Conservation (phyloP, 2,329 filamentous ascomycete species). For the Fusarium oligoseptatum region DNA sequence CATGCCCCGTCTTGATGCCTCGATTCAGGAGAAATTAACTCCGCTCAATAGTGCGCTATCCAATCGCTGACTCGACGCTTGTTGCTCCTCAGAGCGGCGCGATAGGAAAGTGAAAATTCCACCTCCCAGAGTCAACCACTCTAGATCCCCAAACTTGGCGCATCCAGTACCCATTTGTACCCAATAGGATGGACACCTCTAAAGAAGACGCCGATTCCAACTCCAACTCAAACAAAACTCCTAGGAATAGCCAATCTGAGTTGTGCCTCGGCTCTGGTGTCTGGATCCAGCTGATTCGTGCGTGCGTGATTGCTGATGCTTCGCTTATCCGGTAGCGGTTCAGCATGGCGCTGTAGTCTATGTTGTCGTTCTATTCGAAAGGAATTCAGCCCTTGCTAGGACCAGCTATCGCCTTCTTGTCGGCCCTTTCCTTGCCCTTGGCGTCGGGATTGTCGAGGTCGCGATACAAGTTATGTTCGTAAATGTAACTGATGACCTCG, state of each 20-base stretch:
- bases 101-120: constrained; percentile 37
- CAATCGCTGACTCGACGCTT: constrained; percentile 32
- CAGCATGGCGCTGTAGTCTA: constrained; percentile 16
- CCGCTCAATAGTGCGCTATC: constrained; percentile 35
- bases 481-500: constrained; percentile 81
- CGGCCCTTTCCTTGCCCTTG: constrained; percentile 44
- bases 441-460: constrained; percentile 55
- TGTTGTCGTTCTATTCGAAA: constrained; percentile 3
- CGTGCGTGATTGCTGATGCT: constrained; percentile 6
- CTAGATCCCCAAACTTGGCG: constrained; percentile 23
- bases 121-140: constrained; percentile 29
- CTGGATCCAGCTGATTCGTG: constrained; percentile 20
- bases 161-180: constrained; percentile 15
- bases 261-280: constrained; percentile 18
- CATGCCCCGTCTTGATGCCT: constrained; percentile 38
- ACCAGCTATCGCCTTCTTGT: constrained; percentile 32
- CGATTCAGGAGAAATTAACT: constrained; percentile 42
- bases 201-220: constrained; percentile 26
- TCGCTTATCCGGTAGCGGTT: constrained; percentile 17
- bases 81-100: constrained; percentile 31
- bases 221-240: constrained; percentile 23
- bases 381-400: constrained; percentile 47
- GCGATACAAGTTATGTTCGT: constrained; percentile 74
- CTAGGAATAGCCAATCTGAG: constrained; percentile 17
- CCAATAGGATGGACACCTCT: constrained; percentile 16